phyloP scores from a whole-genome alignment of 371 early-diverging fungal genomes.

The Mortierella sp. region DNA sequence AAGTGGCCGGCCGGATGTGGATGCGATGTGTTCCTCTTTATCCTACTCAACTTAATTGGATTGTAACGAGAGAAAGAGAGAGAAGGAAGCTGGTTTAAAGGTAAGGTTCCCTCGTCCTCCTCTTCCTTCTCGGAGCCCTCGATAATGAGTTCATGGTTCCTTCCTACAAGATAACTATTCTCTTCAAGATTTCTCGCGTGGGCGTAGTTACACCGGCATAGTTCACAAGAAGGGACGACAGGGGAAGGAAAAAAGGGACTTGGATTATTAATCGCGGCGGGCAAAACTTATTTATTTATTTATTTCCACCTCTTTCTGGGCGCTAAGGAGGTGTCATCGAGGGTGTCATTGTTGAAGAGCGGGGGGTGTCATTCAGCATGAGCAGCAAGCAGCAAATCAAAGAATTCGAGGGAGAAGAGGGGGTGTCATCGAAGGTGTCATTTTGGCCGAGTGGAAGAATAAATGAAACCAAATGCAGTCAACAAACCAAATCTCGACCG shows the following conservation, averaged over 20 bases:
- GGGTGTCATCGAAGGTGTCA: constrained; percentile 17
- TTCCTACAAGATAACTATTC: neutral
- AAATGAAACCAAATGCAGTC: neutral
- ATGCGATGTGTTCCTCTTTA: neutral
- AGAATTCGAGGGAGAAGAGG: too few species aligned
- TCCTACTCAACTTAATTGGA: neutral
- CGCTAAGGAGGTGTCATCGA: constrained; percentile 4
- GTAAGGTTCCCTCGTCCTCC: neutral
- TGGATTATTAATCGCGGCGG: neutral
- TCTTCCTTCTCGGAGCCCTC: neutral
- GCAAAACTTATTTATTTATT: neutral
- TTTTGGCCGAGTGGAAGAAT: neutral
- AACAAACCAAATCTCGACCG: neutral
- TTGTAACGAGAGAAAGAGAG: neutral
- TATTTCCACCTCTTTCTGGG: neutral
- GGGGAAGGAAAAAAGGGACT: neutral
- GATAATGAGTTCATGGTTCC: neutral
- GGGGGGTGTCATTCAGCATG: neutral
- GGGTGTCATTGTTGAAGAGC: neutral
- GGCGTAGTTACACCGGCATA: too few species aligned
- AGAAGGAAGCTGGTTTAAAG: neutral
- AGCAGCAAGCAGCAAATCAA: neutral
- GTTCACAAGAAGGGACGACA: too few species aligned
- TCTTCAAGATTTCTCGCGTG: neutral
- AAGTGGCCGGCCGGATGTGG: neutral